phyloP scores from a whole-genome alignment of 345 rosid genomes.

The Eutrema heterophyllum region DNA sequence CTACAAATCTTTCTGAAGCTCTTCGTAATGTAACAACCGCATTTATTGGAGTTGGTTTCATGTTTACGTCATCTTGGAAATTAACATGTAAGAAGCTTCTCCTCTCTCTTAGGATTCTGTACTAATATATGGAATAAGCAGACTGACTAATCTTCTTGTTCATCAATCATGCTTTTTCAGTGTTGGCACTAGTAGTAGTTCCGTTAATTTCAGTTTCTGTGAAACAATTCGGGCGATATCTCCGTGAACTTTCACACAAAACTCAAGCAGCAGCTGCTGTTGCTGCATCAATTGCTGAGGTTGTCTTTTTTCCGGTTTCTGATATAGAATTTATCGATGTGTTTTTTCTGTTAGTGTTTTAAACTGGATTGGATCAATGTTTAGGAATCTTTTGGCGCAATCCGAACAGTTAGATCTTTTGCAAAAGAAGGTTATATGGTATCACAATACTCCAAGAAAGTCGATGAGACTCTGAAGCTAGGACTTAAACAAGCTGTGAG shows the following conservation, averaged over 20 bases:
- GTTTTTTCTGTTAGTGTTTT: not conserved
- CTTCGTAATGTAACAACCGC: conserved; percentile 55
- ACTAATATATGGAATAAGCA: not conserved
- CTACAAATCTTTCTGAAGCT: conserved; percentile 63
- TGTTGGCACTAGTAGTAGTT: conserved; percentile 80
- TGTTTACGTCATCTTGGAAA: conserved; percentile 67
- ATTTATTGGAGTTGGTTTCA: conserved; percentile 54
- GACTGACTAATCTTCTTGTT: conserved; percentile 2
- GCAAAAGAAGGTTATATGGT: conserved; percentile 73
- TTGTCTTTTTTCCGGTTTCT: not conserved
- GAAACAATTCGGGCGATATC: conserved; percentile 64
- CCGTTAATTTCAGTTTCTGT: conserved; percentile 76
- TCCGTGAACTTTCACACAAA: conserved; percentile 85
- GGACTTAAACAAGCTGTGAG: conserved; percentile 93
- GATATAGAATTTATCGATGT: not conserved
- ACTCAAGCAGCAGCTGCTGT: conserved; percentile 98
- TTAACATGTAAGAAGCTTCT: conserved; percentile 42
- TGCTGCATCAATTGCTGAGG: conserved; percentile 97
- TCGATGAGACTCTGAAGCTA: conserved; percentile 75
- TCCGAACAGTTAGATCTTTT: conserved; percentile 91
- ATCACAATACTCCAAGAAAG: conserved; percentile 73
- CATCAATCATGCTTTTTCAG: conserved; percentile 33
- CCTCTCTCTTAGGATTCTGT: not conserved
- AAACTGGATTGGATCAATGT: conserved; percentile 1
- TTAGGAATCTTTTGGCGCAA: conserved; percentile 95